These are phyloP conservation scores for Candida yuanshanica DNA, from an alignment of 805 yeast species.

Conservation along the genomic window DNA sequence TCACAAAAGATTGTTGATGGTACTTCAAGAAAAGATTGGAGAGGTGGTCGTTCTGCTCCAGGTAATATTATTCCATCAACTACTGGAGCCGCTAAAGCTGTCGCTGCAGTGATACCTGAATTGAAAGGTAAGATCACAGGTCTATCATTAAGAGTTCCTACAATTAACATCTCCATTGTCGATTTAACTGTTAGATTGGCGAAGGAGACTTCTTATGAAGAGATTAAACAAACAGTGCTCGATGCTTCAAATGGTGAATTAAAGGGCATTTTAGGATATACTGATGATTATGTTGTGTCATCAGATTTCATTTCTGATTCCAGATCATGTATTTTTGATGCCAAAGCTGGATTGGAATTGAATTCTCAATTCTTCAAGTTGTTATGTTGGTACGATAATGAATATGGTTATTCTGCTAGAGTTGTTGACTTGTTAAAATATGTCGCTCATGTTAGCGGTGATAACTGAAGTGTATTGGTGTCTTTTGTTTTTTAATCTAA, in stretches of 20 bases:
- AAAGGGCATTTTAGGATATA: constrained; percentile 83
- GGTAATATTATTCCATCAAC: constrained; percentile 94
- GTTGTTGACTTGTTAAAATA: constrained; percentile 84
- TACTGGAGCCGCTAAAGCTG: constrained; percentile 98
- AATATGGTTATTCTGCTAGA: constrained; percentile 94
- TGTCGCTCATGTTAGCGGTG: constrained; percentile 45
- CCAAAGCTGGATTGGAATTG: constrained; percentile 84
- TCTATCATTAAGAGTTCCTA: constrained; percentile 91
- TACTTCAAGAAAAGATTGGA: constrained; percentile 97
- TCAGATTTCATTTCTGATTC: constrained; percentile 81
- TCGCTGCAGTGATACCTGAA: constrained; percentile 89
- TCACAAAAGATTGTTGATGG: constrained; percentile 96
- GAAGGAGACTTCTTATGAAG: constrained; percentile 75
- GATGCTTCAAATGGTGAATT: constrained; percentile 71
- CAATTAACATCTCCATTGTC: constrained; percentile 89
- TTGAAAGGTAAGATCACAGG: constrained; percentile 92
- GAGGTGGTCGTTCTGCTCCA: constrained; percentile 96
- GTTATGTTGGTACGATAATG: constrained; percentile 94
- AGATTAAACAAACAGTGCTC: constrained; percentile 72
- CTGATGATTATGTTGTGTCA: constrained; percentile 89
- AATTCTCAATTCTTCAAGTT: constrained; percentile 88
- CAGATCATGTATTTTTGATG: constrained; percentile 86
- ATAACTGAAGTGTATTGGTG: constrained; percentile 1
- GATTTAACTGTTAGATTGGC: constrained; percentile 82
- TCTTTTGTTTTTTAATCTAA: no score